Percentiles rank a stretch among this genome's conserved stretches.
These are phyloP conservation scores for Amaranthus cruentus DNA, from an alignment of 148 eudicot genomes.

Conservation along the genomic window DNA sequence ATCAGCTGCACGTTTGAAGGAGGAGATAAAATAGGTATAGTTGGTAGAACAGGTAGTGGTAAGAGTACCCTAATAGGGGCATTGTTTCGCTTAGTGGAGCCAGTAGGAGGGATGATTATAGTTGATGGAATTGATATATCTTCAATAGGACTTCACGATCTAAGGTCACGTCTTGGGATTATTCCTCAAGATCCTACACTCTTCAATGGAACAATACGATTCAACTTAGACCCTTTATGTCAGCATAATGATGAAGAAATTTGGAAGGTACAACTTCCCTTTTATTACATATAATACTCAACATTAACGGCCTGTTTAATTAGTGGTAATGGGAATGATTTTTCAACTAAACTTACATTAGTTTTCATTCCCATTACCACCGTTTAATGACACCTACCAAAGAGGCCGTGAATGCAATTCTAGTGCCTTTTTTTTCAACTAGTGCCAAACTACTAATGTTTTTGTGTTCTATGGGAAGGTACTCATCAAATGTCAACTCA, in stretches of 20 bases:
- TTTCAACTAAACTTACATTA: too few relatives aligned
- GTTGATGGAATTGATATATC: constrained; percentile 67
- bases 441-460: too few relatives aligned
- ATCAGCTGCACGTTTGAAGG: constrained; percentile 76
- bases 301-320: too few relatives aligned
- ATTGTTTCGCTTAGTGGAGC: constrained; percentile 70
- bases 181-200: constrained; percentile 52
- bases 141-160: constrained; percentile 67
- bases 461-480: constrained; percentile 29
- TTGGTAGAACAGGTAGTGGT: constrained; percentile 87
- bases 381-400: too few relatives aligned
- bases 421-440: too few relatives aligned
- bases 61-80: constrained; percentile 74
- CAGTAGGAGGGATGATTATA: constrained; percentile 52
- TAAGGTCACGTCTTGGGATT: constrained; percentile 65
- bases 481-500: constrained; percentile 68
- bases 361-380: too few relatives aligned
- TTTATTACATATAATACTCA: too few relatives aligned
- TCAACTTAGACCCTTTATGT: constrained; percentile 63
- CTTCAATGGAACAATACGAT: constrained; percentile 58
- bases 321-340: too few relatives aligned
- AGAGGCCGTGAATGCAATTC: too few relatives aligned
- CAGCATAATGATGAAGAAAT: constrained; percentile 57
- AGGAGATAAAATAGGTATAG: constrained; percentile 37
- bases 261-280: constrained; percentile 53